Evolutionary conservation across 257 asterid genomes (phyloP), one percentile per base, ranked within the genome.

Genomic region (Cynanchum wilfordii): DNA sequence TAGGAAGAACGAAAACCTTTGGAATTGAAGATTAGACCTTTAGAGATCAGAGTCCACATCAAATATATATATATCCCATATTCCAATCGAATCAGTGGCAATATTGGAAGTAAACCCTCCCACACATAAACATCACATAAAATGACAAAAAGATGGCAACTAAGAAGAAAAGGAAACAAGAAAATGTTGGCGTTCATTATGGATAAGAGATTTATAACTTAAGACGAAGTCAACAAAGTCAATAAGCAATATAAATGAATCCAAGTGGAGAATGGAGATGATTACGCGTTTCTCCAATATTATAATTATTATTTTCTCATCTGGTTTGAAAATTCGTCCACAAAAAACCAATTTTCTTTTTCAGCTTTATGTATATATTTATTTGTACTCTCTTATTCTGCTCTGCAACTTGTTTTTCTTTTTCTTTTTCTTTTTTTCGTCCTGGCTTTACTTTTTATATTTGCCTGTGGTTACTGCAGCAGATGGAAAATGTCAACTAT

Each of bases 211-310:
- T 76, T 64, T 74, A 58, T 44, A 60, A 57, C 76, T 47, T 47
- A 30, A 62, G 56, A 72, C 60, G 77, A 84, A 74, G 87, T 80
- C 85, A 76, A 75, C 77, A 3, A 51, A 79, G 83, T 81, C 70
- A 69, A 27, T 73, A 44, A 71, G 66, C 42, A 66, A 60, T 22
- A 7, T 5, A 20, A 3, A 25, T 69, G 57, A 59, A 10, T 44
- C 71, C 71, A 70, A 70, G 66, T 71, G 67, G 57, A 45, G 68
- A 73, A 38, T 33, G 47, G 47, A 42, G 47, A 42, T 7, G 17
- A 0, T 63, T 30, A 78, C 82, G 75, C 82, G 78, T 73, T 69
- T 68, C 5, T 68, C 7, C 57, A 58, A 52, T 19, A 49, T n/a
- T 25, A 20, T 19, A 10, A 47, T 47, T 50, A 50, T 13, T 50